Conservation (phyloP, 805 yeast genomes). For the Pichia deserticola region DNA sequence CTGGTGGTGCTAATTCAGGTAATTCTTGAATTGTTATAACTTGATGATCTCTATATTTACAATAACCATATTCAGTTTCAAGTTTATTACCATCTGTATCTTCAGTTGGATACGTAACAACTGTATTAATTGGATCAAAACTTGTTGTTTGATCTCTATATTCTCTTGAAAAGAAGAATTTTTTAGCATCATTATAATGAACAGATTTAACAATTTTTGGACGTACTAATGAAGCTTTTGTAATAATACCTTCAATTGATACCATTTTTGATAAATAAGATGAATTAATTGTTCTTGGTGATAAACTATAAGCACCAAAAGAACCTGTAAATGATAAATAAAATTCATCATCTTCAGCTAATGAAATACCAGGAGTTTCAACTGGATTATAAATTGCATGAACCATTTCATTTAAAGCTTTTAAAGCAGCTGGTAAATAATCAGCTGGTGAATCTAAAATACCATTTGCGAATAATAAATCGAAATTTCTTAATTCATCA, state of each 20-base stretch:
- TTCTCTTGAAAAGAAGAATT: constrained; percentile 82
- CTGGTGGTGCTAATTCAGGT: constrained; percentile 98
- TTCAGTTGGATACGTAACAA: constrained; percentile 86
- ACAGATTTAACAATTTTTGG: constrained; percentile 90
- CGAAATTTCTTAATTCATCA: constrained; percentile 85
- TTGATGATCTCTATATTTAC: constrained; percentile 91
- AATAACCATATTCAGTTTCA: constrained; percentile 85
- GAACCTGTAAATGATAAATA: constrained; percentile 83
- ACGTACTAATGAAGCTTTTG: constrained; percentile 85
- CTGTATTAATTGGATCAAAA: constrained; percentile 72
- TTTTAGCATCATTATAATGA: constrained; percentile 82
- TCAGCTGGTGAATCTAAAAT: constrained; percentile 72
- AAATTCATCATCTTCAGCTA: constrained; percentile 55
- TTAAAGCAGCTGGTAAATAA: constrained; percentile 80
- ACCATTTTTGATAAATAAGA: constrained; percentile 71
- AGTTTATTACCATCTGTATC: constrained; percentile 87
- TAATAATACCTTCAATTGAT: constrained; percentile 91
- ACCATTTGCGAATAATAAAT: constrained; percentile 67
- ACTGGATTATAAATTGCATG: constrained; percentile 61
- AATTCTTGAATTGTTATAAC: constrained; percentile 90
- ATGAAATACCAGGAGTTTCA: constrained; percentile 42
- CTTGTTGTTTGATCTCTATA: constrained; percentile 90
- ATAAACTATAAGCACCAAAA: constrained; percentile 79
- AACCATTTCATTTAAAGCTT: constrained; percentile 77
- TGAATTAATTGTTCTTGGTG: constrained; percentile 83